These are phyloP conservation scores for Penicillium sumatraense DNA, from an alignment of 2,329 filamentous ascomycete species.

Conservation along the genomic window DNA sequence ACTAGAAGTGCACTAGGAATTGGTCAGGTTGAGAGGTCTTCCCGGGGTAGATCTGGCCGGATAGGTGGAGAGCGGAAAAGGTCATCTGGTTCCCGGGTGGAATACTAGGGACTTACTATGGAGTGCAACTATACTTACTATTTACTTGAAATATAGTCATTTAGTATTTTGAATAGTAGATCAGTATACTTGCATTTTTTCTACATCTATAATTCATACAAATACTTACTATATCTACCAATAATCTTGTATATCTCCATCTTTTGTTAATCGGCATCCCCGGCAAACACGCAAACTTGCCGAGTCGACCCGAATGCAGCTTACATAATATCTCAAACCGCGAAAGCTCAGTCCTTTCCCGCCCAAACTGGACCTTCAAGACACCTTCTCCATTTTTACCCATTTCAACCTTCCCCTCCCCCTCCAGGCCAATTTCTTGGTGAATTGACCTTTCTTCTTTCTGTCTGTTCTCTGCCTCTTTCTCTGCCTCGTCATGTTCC, in stretches of 20 bases:
- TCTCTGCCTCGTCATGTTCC: slow-evolving; percentile 52
- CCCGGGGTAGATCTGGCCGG: slow-evolving; percentile 19
- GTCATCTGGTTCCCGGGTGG: slow-evolving; percentile 12
- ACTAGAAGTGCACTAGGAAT: slow-evolving; percentile 10
- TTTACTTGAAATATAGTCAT: too few species aligned
- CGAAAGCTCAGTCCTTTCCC: slow-evolving; percentile 31
- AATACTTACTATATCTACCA: too few species aligned
- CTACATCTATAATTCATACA: too few species aligned
- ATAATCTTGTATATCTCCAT: too few species aligned
- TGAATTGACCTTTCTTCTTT: slow-evolving; percentile 37
- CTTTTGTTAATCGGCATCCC: slow-evolving; percentile 23
- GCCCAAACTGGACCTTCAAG: slow-evolving; percentile 21
- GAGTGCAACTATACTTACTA: too few species aligned
- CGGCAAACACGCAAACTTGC: slow-evolving; percentile 18
- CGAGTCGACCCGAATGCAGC: slow-evolving; percentile 24
- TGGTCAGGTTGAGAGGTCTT: neutral
- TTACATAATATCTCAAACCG: slow-evolving; percentile 29
- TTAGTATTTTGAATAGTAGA: too few species aligned
- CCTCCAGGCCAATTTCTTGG: slow-evolving; percentile 27
- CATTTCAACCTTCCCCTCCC: slow-evolving; percentile 27
- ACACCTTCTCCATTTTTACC: slow-evolving; percentile 15
- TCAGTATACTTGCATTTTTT: too few species aligned
- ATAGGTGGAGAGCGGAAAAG: slow-evolving; percentile 23
- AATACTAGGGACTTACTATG: neutral
- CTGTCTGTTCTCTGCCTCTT: slow-evolving; percentile 28